Percentiles rank a stretch among this genome's conserved stretches.
phyloP scores from a whole-genome alignment of 352 stramenopile genomes.

The Globisporangium paddicum region DNA sequence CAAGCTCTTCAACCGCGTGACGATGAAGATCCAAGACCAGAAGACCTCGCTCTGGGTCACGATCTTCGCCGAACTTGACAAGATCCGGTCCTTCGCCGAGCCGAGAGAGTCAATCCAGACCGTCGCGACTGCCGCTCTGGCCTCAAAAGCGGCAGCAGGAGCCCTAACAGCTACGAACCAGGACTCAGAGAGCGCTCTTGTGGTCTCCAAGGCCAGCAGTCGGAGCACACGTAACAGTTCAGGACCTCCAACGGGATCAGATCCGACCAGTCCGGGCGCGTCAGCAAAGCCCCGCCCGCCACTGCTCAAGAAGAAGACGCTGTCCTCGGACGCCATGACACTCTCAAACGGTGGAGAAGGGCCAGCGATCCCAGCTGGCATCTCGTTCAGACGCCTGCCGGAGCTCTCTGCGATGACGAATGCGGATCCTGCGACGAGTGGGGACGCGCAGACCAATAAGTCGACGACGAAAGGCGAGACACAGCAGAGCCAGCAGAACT shows the following conservation, averaged over 20 bases:
- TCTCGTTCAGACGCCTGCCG: constrained; percentile 9
- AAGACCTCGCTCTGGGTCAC: constrained; percentile 65
- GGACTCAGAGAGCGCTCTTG: background rate
- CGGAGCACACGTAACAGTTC: constrained; percentile 7
- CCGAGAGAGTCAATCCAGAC: constrained; percentile 18
- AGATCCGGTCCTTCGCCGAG: constrained; percentile 60
- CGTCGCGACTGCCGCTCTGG: constrained; percentile 7
- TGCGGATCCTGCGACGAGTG: background rate
- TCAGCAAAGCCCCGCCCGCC: constrained; percentile 7
- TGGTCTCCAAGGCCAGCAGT: background rate
- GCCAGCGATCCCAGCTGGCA: background rate
- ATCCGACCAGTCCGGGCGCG: background rate
- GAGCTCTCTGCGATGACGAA: background rate
- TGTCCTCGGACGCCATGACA: background rate
- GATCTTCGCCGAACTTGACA: constrained; percentile 66
- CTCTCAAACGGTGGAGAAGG: background rate
- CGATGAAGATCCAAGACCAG: constrained; percentile 66
- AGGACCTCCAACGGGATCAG: background rate
- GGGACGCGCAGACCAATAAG: background rate
- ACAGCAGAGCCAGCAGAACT: background rate
- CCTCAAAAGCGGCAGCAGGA: background rate
- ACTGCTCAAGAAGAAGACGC: constrained; percentile 16
- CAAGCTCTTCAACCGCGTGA: constrained; percentile 78
- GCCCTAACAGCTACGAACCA: background rate
- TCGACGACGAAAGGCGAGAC: background rate